Evolutionary conservation across 2,329 filamentous ascomycete genomes (phyloP), one percentile per base, ranked within the genome.

Genomic region (Diaporthe caulivora): DNA sequence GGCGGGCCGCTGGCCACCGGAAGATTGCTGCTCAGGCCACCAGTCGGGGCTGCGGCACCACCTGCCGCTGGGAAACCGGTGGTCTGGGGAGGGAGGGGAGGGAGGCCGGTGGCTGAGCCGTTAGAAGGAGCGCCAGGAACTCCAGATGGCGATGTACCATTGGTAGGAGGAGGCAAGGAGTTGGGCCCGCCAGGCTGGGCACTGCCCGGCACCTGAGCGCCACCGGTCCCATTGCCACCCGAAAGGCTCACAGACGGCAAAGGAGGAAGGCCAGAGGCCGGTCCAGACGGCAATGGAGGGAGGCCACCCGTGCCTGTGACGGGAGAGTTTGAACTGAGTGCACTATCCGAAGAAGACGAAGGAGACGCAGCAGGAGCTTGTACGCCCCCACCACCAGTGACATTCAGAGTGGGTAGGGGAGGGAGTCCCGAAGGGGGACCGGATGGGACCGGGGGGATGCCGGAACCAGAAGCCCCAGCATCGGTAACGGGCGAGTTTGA

Each of bases 11-110:
- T 26, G 44, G 62, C 62, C 62, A 65, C 62, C 0, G 62, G 62
- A 29, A 37, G 31, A 29, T 51, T 51, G 62, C 62, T 65, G 62
- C 62, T 65, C 21, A 65, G 44, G 37, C 44, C 62, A 51, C 44
- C 62, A 24, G 62, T 51, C 15, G 62, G 62, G 62, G 62, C 62
- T 24, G 62, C 62, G 44, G 62, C 62, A 17, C 62, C 62, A n/a
- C 62, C 62, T 65, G 62, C 62, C 37, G 8, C 62, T 7, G 62
- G 62, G 44, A 65, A 65, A 8, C 44, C 44, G 13, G 44, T 37
- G 44, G 62, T 51, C 62, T 37, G 21, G 2, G 62, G 62, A 65
- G 62, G 62, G 26, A 26, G 62, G 13, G 62, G 44, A 9, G 62
- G 62, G 13, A 65, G 62, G 0, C 62, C 29, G 1, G 62, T 65